Percentiles rank a stretch among this genome's conserved stretches.
These are phyloP conservation scores for Claviceps fusiformis DNA, from an alignment of 2,329 filamentous ascomycete species.

Conservation along the genomic window DNA sequence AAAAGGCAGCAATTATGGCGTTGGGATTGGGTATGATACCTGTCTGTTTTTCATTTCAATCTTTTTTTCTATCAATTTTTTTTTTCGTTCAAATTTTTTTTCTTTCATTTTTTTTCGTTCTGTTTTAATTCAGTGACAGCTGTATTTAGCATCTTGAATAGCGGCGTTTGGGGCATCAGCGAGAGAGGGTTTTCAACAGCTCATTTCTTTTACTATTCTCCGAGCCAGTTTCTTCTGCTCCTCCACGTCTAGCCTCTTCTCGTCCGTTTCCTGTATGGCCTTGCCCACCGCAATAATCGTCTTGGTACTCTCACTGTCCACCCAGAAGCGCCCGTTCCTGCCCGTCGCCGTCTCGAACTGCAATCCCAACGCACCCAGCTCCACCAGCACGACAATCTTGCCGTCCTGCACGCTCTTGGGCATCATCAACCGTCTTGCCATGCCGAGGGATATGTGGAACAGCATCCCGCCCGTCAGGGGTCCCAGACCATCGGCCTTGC, in stretches of 20 bases:
- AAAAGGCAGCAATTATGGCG: no score
- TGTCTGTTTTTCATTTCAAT: no score
- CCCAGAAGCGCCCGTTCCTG: constrained; percentile 85
- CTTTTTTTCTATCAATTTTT: no score
- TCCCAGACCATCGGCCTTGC: constrained; percentile 78
- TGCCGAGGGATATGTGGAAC: constrained; percentile 63
- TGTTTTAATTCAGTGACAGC: no score
- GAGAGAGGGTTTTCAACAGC: constrained; percentile 17
- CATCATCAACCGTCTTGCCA: constrained; percentile 68
- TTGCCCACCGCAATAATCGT: constrained; percentile 66
- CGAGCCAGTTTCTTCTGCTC: constrained; percentile 59
- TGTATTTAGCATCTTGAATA: no score
- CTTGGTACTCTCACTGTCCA: constrained; percentile 63
- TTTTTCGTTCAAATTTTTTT: no score
- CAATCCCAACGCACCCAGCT: constrained; percentile 60
- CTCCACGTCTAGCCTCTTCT: constrained; percentile 46
- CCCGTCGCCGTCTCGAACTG: constrained; percentile 91
- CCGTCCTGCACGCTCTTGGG: constrained; percentile 47
- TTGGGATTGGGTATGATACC: no score
- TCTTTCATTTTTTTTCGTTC: no score
- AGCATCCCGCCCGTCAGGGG: constrained; percentile 76
- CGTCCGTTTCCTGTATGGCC: constrained; percentile 66
- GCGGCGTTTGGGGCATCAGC: no score
- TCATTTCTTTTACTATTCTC: constrained; percentile 47
- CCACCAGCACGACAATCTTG: constrained; percentile 61